These are phyloP conservation scores for Fusarium mundagurra DNA, from an alignment of 2,329 filamentous ascomycete species.

Conservation along the genomic window DNA sequence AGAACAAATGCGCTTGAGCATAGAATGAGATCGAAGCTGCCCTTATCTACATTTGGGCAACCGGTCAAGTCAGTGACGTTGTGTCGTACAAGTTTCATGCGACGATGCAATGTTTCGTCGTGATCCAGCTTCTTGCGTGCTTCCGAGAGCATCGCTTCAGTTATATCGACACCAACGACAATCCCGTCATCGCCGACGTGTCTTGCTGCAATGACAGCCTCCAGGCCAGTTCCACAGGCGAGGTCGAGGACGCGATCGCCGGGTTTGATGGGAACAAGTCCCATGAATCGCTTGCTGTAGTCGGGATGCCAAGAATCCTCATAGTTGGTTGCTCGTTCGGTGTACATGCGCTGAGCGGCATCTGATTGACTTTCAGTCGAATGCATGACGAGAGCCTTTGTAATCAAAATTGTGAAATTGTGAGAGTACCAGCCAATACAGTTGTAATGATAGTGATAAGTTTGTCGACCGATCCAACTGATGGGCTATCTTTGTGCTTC, in stretches of 20 bases:
- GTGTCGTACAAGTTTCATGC: slow-evolving; percentile 42
- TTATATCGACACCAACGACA: slow-evolving; percentile 47
- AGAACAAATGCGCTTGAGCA: slow-evolving; percentile 50
- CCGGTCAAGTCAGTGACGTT: slow-evolving; percentile 42
- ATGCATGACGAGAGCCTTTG: slow-evolving; percentile 1
- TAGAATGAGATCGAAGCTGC: slow-evolving; percentile 45
- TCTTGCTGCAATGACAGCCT: slow-evolving; percentile 44
- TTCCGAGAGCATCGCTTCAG: slow-evolving; percentile 45
- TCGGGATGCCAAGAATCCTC: slow-evolving; percentile 49
- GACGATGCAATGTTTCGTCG: slow-evolving; percentile 18
- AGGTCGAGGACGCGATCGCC: slow-evolving; percentile 46
- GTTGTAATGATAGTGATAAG: not conserved
- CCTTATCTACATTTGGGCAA: slow-evolving; percentile 30
- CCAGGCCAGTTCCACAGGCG: slow-evolving; percentile 50
- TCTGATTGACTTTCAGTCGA: slow-evolving; percentile 12
- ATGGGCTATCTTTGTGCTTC: not conserved
- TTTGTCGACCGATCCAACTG: not conserved
- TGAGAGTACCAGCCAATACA: not conserved
- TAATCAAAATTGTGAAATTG: not conserved
- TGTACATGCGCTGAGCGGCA: slow-evolving; percentile 46
- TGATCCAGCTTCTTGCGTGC: slow-evolving; percentile 38
- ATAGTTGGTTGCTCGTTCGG: slow-evolving; percentile 44
- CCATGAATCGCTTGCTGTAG: slow-evolving; percentile 46
- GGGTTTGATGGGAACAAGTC: slow-evolving; percentile 33
- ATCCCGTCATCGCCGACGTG: slow-evolving; percentile 39